These are phyloP conservation scores for Martensiomyces pterosporus DNA, from an alignment of 192 early-diverging fungal species.

Conservation along the genomic window DNA sequence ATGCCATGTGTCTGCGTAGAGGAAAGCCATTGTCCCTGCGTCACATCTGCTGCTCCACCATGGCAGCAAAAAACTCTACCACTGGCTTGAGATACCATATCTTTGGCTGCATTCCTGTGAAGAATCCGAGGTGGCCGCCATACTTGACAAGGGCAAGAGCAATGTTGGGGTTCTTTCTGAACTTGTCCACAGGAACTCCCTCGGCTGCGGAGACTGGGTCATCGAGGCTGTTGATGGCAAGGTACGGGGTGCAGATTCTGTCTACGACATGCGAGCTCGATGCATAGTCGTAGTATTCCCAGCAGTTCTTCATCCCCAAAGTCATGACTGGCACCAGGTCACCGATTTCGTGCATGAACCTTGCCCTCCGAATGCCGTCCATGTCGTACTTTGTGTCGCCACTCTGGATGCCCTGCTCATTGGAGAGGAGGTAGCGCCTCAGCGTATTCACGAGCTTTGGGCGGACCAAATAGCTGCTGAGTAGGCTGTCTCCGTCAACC, in stretches of 20 bases:
- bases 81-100: conserved; percentile 56
- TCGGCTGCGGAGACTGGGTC: conserved; percentile 67
- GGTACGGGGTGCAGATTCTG: conserved; percentile 61
- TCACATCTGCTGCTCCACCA: too few species aligned
- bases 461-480: conserved; percentile 50
- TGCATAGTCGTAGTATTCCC: conserved; percentile 64
- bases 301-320: conserved; percentile 65
- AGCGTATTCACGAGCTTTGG: conserved; percentile 36
- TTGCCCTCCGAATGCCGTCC: conserved; percentile 41
- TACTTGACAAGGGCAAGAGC: conserved; percentile 62
- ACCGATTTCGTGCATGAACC: conserved; percentile 76
- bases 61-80: conserved; percentile 42
- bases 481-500: conserved; percentile 38
- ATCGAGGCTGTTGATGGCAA: conserved; percentile 70
- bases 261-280: conserved; percentile 46
- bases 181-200: conserved; percentile 63
- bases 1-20: too few species aligned
- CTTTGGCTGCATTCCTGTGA: conserved; percentile 4
- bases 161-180: conserved; percentile 63
- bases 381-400: conserved; percentile 23
- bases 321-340: conserved; percentile 57
- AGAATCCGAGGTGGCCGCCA: conserved; percentile 86
- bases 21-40: too few species aligned
- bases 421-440: conserved; percentile 18
- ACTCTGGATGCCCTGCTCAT: conserved; percentile 29